Evolutionary conservation across 768 basidiomycete genomes (phyloP).

Genomic region (Dacryopinax primogenitus): DNA sequence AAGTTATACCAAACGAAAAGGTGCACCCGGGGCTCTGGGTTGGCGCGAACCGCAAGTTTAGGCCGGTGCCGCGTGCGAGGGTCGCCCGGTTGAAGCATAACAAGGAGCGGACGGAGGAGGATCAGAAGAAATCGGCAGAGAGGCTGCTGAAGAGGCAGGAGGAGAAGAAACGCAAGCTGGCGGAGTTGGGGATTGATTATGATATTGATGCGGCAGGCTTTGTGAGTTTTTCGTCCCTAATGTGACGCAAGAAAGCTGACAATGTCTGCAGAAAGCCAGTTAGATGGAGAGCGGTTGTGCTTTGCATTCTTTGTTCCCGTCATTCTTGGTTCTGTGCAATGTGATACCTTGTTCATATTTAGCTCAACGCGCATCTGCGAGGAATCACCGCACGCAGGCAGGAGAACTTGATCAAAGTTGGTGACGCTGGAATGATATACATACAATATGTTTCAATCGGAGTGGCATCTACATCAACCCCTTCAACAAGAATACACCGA

Average conservation of each 20-base stretch:
- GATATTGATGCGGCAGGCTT: conserved; percentile 71
- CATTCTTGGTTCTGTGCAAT: background rate
- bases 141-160: conserved; percentile 66
- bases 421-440: background rate
- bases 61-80: conserved; percentile 57
- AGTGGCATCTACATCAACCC: background rate
- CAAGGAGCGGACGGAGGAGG: conserved; percentile 62
- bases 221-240: conserved; percentile 37
- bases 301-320: background rate
- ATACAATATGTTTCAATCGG: background rate
- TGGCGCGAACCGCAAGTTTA: conserved; percentile 91
- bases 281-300: background rate
- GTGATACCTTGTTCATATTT: background rate
- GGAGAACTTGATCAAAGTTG: background rate
- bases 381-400: background rate
- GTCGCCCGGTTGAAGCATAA: conserved; percentile 64
- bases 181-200: conserved; percentile 73
- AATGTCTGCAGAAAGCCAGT: background rate
- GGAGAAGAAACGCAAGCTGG: conserved; percentile 64
- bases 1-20: conserved; percentile 74
- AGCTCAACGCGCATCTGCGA: background rate
- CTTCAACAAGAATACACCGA: background rate
- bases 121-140: conserved; percentile 50
- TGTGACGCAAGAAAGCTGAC: background rate
- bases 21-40: conserved; percentile 92